These are phyloP conservation scores for Gymnopus androsaceus DNA, from an alignment of 1,284 basidiomycete species.

Conservation along the genomic window DNA sequence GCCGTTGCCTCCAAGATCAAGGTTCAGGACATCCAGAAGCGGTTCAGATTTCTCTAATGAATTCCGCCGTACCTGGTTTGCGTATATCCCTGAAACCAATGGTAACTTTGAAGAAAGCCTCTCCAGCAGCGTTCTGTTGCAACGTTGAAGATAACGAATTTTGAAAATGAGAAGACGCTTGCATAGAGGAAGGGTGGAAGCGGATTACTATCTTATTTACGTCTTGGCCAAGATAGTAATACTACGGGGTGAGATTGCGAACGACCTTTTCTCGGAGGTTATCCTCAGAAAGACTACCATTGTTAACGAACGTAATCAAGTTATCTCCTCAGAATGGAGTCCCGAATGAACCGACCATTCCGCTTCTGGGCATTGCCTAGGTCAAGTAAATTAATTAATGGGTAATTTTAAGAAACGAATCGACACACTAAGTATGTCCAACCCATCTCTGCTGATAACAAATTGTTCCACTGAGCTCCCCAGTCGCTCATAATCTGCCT, in stretches of 20 bases:
- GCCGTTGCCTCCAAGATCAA: too few relatives aligned
- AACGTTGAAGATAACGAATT: neutral
- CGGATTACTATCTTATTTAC: too few relatives aligned
- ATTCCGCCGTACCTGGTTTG: slow-evolving; percentile 1
- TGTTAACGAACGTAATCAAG: slow-evolving; percentile 11
- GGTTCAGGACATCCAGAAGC: too few relatives aligned
- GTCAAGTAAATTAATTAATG: neutral
- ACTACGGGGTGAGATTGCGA: slow-evolving; percentile 15
- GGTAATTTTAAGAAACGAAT: neutral
- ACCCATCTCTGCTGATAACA: slow-evolving; percentile 10
- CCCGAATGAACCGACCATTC: slow-evolving; percentile 11
- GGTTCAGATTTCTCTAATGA: slow-evolving; percentile 18
- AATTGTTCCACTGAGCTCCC: slow-evolving; percentile 18
- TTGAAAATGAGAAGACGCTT: neutral
- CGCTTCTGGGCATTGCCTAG: slow-evolving; percentile 19
- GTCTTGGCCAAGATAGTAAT: slow-evolving; percentile 13
- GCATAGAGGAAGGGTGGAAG: neutral
- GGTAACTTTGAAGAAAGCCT: slow-evolving; percentile 11
- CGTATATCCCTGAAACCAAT: slow-evolving; percentile 15
- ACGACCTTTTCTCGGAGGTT: slow-evolving; percentile 19
- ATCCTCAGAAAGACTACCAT: slow-evolving; percentile 17
- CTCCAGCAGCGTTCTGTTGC: slow-evolving; percentile 6
- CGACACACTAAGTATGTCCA: slow-evolving; percentile 13
- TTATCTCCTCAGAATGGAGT: slow-evolving; percentile 11
- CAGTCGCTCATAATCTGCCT: slow-evolving; percentile 22